Conservation (phyloP, 225 moss, liverwort and hornwort genomes). For the Asterella californica region DNA sequence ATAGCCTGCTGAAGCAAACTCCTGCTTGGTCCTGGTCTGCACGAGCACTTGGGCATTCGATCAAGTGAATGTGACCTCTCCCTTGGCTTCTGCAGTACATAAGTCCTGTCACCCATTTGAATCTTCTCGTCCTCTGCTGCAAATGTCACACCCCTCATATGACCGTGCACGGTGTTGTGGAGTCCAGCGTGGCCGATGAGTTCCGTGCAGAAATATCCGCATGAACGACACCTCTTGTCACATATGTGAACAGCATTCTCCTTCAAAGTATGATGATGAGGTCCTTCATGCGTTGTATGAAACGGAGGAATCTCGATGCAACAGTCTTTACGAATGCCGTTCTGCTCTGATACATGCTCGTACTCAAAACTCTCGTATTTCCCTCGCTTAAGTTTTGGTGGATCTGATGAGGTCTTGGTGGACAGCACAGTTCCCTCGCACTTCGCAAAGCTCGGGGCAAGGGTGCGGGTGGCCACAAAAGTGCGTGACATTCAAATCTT, state of each 20-base stretch:
- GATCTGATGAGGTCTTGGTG: constrained; percentile 43
- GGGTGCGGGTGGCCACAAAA: constrained; percentile 46
- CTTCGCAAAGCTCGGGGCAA: constrained; percentile 45
- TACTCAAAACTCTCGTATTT: constrained; percentile 37
- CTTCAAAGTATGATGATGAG: constrained; percentile 32
- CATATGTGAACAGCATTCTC: constrained; percentile 39
- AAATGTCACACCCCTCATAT: constrained; percentile 41
- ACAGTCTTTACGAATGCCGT: constrained; percentile 33
- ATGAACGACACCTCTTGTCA: constrained; percentile 34
- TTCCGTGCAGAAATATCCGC: constrained; percentile 48
- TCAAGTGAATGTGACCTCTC: constrained; percentile 43
- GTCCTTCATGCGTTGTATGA: constrained; percentile 26
- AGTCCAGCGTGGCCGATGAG: constrained; percentile 36
- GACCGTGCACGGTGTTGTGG: constrained; percentile 42
- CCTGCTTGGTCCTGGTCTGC: neutral
- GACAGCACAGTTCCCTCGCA: constrained; percentile 50
- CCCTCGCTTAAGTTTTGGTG: constrained; percentile 32
- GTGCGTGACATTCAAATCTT: neutral
- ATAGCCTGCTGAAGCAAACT: constrained; percentile 13
- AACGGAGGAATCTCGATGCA: constrained; percentile 38
- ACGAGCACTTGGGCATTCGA: constrained; percentile 15
- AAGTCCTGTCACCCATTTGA: constrained; percentile 35
- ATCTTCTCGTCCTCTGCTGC: constrained; percentile 37
- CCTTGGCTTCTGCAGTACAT: constrained; percentile 50
- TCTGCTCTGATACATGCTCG: constrained; percentile 38